Evolutionary conservation across 306 rosid species (phyloP).

Genomic region (Phaseolus lunatus): DNA sequence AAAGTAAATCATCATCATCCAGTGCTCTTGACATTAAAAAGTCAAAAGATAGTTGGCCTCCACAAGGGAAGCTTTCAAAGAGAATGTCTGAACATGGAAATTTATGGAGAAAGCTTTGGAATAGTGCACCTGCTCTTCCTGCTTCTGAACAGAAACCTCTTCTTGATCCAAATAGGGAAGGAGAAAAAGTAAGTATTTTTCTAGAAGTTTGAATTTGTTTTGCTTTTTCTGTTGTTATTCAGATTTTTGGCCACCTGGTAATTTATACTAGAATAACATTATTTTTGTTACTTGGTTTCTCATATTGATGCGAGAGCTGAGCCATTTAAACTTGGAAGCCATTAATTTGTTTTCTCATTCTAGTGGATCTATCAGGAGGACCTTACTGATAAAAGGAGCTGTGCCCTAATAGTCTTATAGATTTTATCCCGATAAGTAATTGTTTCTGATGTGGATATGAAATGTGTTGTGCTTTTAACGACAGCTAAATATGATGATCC

Average conservation of each 20-base stretch:
- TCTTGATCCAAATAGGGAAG: conserved; percentile 94
- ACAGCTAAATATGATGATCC: conserved; percentile 16
- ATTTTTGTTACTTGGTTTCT: conserved; percentile 15
- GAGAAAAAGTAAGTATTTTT: conserved; percentile 74
- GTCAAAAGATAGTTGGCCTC: conserved; percentile 74
- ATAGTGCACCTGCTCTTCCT: conserved; percentile 69
- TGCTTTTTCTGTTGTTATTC: conserved; percentile 17
- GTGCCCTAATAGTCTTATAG: not conserved
- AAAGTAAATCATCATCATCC: conserved; percentile 57
- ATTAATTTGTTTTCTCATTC: conserved; percentile 3
- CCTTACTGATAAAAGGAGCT: conserved; percentile 20
- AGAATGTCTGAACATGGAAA: conserved; percentile 97
- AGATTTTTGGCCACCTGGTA: conserved; percentile 24
- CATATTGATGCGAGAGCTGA: conserved; percentile 15
- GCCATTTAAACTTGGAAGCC: not conserved
- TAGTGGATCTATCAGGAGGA: not conserved
- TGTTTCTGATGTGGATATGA: conserved; percentile 17
- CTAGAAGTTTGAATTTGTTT: conserved; percentile 7
- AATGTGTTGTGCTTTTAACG: not conserved
- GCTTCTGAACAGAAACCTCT: conserved; percentile 93
- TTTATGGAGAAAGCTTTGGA: conserved; percentile 92
- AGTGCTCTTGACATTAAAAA: conserved; percentile 42
- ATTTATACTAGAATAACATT: conserved; percentile 15
- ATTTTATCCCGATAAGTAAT: conserved; percentile 5
- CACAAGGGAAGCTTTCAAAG: conserved; percentile 83